Evolutionary conservation across 805 yeast species (phyloP), one percentile per base, ranked within the genome.

Genomic region (Myxozyma vanderwaltii): DNA sequence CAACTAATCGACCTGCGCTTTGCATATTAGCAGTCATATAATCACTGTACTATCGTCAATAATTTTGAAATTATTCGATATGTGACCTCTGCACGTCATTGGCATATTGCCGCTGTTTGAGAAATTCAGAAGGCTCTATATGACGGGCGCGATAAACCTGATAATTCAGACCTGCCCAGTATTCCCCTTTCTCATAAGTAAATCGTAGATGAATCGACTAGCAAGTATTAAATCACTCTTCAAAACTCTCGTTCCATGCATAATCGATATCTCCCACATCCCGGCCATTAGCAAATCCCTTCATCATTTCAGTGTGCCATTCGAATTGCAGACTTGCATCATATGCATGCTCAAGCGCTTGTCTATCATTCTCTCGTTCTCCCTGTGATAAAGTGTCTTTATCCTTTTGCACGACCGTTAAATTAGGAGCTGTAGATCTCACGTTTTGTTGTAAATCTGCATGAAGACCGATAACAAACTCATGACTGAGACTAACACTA

Each of bases 201-300:
- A n/a, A n/a, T n/a, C n/a, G n/a, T n/a, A n/a, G n/a, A n/a, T n/a
- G n/a, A n/a, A n/a, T n/a, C n/a, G n/a, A n/a, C n/a, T n/a, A n/a
- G n/a, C n/a, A 10, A 24, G 10, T 19, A 38, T n/a, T 10, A 4
- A n/a, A n/a, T 38, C 17, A 38, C 7, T 43, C 47, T 23, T 23
- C 13, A 31, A 47, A 47, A 3, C 51, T 47, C 2, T 23, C 27
- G 7, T 47, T 27, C 51, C 51, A 47, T 10, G 19, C 15, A 27
- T 47, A 27, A 13, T 47, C 51, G 17, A 10, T 40, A 21, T 47
- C 51, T n/a, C 40, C 51, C 31, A 47, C 27, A n/a, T 47, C 51
- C 4, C 51, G 39, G 4, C 40, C n/a, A 10, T 23, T 19, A 10
- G 19, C 27, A 33, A 47, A 47, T 36, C 39, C 51, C 17, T 47